Evolutionary conservation across 306 rosid genomes (phyloP).

Genomic region (Prunus dulcis): DNA sequence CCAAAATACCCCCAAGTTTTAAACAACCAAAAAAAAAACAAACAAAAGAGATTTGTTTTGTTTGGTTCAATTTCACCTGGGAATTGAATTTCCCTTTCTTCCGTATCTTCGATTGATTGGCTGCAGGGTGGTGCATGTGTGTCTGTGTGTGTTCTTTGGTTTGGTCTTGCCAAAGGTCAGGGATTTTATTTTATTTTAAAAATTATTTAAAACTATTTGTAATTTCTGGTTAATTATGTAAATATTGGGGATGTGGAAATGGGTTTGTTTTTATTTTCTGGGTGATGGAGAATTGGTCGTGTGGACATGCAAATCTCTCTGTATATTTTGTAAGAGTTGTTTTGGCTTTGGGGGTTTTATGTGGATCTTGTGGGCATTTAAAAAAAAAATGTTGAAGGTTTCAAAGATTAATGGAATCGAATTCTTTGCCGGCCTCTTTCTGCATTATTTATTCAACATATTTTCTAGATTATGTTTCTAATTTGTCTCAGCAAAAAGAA

Average conservation of each 20-base stretch:
- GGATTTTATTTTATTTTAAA: not conserved
- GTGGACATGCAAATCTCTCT: not conserved
- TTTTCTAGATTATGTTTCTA: not conserved
- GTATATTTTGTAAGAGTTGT: not conserved
- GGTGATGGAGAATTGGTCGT: not conserved
- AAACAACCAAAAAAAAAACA: not conserved
- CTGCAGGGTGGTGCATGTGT: not conserved
- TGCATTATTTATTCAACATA: not conserved
- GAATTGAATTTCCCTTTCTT: too few relatives aligned
- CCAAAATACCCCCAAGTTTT: not conserved
- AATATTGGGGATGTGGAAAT: not conserved
- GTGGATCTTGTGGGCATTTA: not conserved
- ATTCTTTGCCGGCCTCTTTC: not conserved
- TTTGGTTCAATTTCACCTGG: not conserved
- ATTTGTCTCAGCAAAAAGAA: not conserved
- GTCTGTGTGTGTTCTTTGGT: not conserved
- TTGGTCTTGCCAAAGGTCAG: slow-evolving; percentile 6
- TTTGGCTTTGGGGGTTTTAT: not conserved
- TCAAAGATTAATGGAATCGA: not conserved
- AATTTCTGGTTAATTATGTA: not conserved
- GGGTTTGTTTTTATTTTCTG: not conserved
- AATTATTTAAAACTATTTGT: not conserved
- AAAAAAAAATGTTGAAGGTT: slow-evolving; percentile 1
- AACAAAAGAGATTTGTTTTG: not conserved
- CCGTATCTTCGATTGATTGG: not conserved